Evolutionary conservation across 2,329 filamentous ascomycete genomes (phyloP).

Genomic region (Phaeophleospora eucalypticola): DNA sequence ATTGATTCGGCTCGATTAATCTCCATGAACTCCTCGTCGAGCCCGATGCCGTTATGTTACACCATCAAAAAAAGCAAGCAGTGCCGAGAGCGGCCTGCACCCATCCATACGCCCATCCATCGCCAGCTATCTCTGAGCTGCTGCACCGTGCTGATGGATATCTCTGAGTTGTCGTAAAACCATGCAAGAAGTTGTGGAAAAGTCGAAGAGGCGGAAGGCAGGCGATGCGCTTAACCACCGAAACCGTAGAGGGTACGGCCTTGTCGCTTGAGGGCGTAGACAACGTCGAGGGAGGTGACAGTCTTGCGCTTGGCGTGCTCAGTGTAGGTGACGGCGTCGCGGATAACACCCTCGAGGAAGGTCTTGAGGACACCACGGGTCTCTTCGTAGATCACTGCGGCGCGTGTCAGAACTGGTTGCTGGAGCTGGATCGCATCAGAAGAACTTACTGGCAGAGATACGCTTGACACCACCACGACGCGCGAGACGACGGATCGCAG

Average conservation of each 20-base stretch:
- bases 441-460: constrained; percentile 80
- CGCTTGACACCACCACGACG: constrained; percentile 99
- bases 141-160: constrained; percentile 34
- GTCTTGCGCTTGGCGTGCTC: constrained; percentile 79
- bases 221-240: constrained; percentile 52
- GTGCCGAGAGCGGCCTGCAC: constrained; percentile 26
- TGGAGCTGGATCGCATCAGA: constrained; percentile 8
- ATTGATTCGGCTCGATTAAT: constrained; percentile 27
- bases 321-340: constrained; percentile 75
- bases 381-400: constrained; percentile 73
- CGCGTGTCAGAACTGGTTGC: constrained; percentile 24
- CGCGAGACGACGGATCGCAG: constrained; percentile 94
- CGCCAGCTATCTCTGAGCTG: constrained; percentile 28
- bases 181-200: constrained; percentile 29
- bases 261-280: constrained; percentile 62
- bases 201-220: constrained; percentile 7
- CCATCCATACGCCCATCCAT: constrained; percentile 32
- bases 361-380: constrained; percentile 78
- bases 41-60: constrained; percentile 29
- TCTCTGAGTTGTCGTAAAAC: constrained; percentile 33
- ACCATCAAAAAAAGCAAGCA: constrained; percentile 26
- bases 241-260: constrained; percentile 65
- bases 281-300: constrained; percentile 60
- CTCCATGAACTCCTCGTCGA: constrained; percentile 24
- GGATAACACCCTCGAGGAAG: constrained; percentile 78